Evolutionary conservation across 768 basidiomycete species (phyloP), one percentile per base, ranked within the genome.

Genomic region (Fibroporia radiculosa): DNA sequence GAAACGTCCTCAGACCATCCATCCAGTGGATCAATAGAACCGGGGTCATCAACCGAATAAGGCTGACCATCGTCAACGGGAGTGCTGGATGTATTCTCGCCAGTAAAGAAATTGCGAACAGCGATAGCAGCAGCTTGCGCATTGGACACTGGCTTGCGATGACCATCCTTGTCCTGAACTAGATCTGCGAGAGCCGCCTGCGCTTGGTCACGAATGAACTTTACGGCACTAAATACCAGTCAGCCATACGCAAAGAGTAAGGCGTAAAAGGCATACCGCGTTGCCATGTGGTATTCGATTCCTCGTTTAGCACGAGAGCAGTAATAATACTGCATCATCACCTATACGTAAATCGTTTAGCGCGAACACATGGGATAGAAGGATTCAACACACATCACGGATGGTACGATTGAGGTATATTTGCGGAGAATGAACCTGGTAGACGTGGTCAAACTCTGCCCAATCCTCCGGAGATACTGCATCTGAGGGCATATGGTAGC

Each of bases 321-420:
- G 58, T 87, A 83, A 54, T 90, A 93, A 63, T 96, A 96, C 57
- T 85, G 82, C 65, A 87, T 75, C 62, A 93, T 72, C 48, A 95
- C 80, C 85, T 93, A n/a, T n/a, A 22, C 44, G 60, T 50, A 33
- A n/a, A 47, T 46, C 7, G n/a, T n/a, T 26, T n/a, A 48, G 26
- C 27, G 23, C 7, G 22, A 40, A 40, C 19, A 37, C 3, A 29
- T 27, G 7, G 14, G 20, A n/a, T n/a, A 28, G 18, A 11, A 31
- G 33, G 11, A 25, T 2, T 5, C 29, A 23, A 66, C 83, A 56
- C 54, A 93, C 88, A 62, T 93, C 84, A 50, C 92, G 80, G 24
- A 82, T 78, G 20, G 77, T 72, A 56, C 79, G 80, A 54, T 82
- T 83, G 67, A 92, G 70, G 54, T 80, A 81, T 36, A 95, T 72